These are phyloP conservation scores for Albugo candida DNA, from an alignment of 352 stramenopile species.

Conservation along the genomic window DNA sequence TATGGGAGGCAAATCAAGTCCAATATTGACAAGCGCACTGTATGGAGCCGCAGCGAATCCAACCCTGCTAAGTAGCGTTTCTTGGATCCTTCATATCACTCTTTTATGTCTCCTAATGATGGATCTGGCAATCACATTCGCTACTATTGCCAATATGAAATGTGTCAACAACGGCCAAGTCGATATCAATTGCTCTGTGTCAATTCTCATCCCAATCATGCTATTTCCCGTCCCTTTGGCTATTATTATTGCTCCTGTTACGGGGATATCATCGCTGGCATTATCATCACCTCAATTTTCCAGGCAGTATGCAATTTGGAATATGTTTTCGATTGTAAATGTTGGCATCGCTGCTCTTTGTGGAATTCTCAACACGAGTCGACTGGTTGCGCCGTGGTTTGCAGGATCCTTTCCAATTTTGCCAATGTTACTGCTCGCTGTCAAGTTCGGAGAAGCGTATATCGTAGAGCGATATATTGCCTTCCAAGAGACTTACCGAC, in stretches of 20 bases:
- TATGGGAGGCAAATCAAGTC: too few species aligned
- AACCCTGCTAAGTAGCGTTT: neutral
- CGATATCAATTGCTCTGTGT: conserved; percentile 42
- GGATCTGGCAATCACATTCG: conserved; percentile 59
- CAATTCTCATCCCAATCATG: conserved; percentile 51
- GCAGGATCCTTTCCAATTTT: conserved; percentile 43
- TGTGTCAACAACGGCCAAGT: conserved; percentile 56
- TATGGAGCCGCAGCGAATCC: too few species aligned
- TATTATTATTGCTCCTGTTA: conserved; percentile 46
- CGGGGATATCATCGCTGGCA: conserved; percentile 51
- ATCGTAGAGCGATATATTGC: conserved; percentile 59
- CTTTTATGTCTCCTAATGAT: conserved; percentile 47
- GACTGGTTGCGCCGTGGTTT: conserved; percentile 65
- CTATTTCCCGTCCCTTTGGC: conserved; percentile 36
- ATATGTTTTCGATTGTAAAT: conserved; percentile 58
- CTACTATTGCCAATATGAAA: conserved; percentile 60
- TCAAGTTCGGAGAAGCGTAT: conserved; percentile 49
- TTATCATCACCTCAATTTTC: conserved; percentile 50
- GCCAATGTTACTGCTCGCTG: conserved; percentile 34
- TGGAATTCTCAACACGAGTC: conserved; percentile 38
- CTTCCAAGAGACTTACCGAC: conserved; percentile 54
- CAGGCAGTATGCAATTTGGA: conserved; percentile 56
- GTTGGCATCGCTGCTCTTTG: conserved; percentile 42
- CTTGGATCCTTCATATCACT: conserved; percentile 50
- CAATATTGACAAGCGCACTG: too few species aligned